These are phyloP conservation scores for Coemansia sp. DNA, from an alignment of 192 early-diverging fungal species.

Conservation along the genomic window DNA sequence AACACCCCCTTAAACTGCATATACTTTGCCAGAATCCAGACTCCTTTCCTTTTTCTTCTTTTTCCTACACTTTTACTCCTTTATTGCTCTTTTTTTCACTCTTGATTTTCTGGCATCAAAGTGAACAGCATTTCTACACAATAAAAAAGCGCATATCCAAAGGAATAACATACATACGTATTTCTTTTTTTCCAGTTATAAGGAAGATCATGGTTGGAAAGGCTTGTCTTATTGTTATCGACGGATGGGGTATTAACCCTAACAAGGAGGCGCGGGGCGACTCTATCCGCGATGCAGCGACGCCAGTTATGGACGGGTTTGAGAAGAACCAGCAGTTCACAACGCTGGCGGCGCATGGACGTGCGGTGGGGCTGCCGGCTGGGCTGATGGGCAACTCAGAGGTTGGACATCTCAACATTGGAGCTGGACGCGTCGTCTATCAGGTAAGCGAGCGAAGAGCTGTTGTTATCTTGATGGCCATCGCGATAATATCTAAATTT, in stretches of 20 bases:
- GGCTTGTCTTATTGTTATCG: conserved; percentile 89
- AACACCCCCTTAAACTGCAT: too few relatives aligned
- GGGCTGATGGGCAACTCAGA: conserved; percentile 99
- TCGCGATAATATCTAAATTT: conserved; percentile 9
- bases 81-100: neutral
- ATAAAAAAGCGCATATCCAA: too few relatives aligned
- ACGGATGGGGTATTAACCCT: conserved; percentile 94
- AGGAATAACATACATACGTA: too few relatives aligned
- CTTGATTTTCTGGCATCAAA: too few relatives aligned
- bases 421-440: conserved; percentile 97
- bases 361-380: conserved; percentile 94
- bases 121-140: too few relatives aligned
- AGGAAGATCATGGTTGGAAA: conserved; percentile 55
- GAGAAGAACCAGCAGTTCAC: conserved; percentile 73
- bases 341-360: conserved; percentile 88
- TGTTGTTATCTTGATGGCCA: conserved; percentile 1
- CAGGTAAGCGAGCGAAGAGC: conserved; percentile 56
- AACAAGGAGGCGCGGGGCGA: conserved; percentile 74
- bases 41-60: conserved; percentile 4
- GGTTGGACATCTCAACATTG: conserved; percentile 99
- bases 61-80: neutral
- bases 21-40: too few relatives aligned
- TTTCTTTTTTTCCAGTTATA: neutral
- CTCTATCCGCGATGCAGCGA: conserved; percentile 88
- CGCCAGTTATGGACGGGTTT: conserved; percentile 88